Conservation (phyloP, 192 early-diverging fungal genomes). For the Podila minutissima region DNA sequence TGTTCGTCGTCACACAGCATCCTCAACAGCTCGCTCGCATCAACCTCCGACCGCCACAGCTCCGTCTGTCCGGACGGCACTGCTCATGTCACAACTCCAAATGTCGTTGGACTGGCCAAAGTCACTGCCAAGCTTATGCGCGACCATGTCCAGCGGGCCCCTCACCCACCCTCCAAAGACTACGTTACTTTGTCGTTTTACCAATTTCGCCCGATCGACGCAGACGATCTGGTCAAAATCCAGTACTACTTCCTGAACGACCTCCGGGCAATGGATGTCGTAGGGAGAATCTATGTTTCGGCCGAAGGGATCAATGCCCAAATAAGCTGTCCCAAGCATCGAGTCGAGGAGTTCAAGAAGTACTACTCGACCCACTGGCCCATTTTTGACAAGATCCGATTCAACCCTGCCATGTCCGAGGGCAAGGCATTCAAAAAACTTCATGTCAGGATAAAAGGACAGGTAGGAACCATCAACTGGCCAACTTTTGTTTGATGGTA, state of each 20-base stretch:
- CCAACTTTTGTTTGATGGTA: background rate
- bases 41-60: constrained; percentile 11
- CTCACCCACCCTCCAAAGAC: constrained; percentile 32
- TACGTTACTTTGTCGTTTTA: constrained; percentile 66
- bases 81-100: constrained; percentile 4
- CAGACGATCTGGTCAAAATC: constrained; percentile 33
- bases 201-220: constrained; percentile 52
- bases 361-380: constrained; percentile 56
- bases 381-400: constrained; percentile 57
- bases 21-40: background rate
- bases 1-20: constrained; percentile 5
- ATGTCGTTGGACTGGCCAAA: constrained; percentile 5
- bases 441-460: constrained; percentile 72
- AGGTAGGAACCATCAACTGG: constrained; percentile 36
- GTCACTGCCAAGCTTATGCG: constrained; percentile 21
- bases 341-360: constrained; percentile 56
- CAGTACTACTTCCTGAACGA: constrained; percentile 53
- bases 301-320: constrained; percentile 86
- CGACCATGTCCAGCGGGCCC: constrained; percentile 24
- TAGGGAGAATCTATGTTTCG: constrained; percentile 80
- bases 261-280: constrained; percentile 60
- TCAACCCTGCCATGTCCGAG: constrained; percentile 76
- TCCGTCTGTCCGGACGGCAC: constrained; percentile 9
- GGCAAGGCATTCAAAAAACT: constrained; percentile 69
- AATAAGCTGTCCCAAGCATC: constrained; percentile 69